Evolutionary conservation across 306 rosid species (phyloP).

Genomic region (Elaeagnus macrophylla): DNA sequence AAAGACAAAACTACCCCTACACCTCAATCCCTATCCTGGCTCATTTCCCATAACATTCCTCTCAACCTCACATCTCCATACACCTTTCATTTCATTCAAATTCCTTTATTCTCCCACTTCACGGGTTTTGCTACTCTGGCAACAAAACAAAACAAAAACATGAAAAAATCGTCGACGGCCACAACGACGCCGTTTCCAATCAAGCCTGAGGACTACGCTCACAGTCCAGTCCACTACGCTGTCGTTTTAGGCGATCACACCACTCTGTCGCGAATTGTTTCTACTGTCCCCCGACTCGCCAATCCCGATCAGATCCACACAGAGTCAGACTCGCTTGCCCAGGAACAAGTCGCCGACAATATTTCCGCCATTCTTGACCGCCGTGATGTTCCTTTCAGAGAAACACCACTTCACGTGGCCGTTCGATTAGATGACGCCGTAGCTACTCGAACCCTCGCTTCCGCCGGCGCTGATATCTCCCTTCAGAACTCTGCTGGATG

Average conservation of each 20-base stretch:
- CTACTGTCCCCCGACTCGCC: conserved; percentile 58
- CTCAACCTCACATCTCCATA: no score
- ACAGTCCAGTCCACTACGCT: conserved; percentile 79
- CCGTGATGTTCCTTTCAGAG: conserved; percentile 77
- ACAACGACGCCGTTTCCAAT: conserved; percentile 44
- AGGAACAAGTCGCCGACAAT: conserved; percentile 64
- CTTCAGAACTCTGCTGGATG: conserved; percentile 77
- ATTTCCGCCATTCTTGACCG: conserved; percentile 65
- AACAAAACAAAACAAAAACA: conserved; percentile 4
- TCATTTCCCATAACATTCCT: no score
- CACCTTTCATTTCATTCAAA: no score
- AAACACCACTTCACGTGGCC: conserved; percentile 87
- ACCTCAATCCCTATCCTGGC: neutral
- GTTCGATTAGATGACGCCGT: conserved; percentile 54
- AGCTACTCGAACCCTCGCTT: conserved; percentile 43
- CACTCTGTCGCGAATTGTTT: conserved; percentile 45
- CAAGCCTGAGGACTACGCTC: conserved; percentile 53
- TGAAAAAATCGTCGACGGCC: conserved; percentile 44
- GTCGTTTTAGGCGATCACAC: conserved; percentile 49
- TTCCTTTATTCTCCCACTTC: neutral
- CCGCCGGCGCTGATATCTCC: conserved; percentile 78
- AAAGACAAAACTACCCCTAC: conserved; percentile 20
- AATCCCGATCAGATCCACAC: conserved; percentile 54
- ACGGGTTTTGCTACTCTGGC: neutral
- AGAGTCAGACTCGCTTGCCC: conserved; percentile 73